Evolutionary conservation across 345 rosid species (phyloP).

Genomic region (Anastatica hierochuntica): DNA sequence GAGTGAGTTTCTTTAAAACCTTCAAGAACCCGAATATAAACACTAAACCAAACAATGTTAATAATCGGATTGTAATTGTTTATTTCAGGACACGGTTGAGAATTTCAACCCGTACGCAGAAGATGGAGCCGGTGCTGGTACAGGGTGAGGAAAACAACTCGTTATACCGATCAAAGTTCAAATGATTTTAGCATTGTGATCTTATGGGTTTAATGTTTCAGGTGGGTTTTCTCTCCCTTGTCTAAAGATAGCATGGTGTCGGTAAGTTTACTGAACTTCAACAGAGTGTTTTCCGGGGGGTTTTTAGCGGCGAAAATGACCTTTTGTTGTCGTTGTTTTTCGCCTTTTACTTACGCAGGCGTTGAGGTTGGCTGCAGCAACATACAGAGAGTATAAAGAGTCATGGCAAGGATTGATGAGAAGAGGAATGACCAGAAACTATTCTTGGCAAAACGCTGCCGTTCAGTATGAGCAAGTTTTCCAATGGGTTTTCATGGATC

Average conservation of each 20-base stretch:
- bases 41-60: too few relatives aligned
- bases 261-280: too few relatives aligned
- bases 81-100: slow-evolving; percentile 82
- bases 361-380: slow-evolving; percentile 46
- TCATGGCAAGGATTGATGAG: slow-evolving; percentile 77
- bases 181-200: not conserved
- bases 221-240: slow-evolving; percentile 86
- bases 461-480: slow-evolving; percentile 76
- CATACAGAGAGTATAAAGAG: slow-evolving; percentile 59
- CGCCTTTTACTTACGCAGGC: too few relatives aligned
- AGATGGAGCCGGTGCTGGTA: slow-evolving; percentile 63
- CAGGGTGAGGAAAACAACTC: slow-evolving; percentile 45
- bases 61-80: not conserved
- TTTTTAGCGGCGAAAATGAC: too few relatives aligned
- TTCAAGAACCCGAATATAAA: too few relatives aligned
- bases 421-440: slow-evolving; percentile 63
- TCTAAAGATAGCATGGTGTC: slow-evolving; percentile 61
- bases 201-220: slow-evolving; percentile 21
- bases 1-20: slow-evolving; percentile 38
- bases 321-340: not conserved
- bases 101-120: slow-evolving; percentile 63
- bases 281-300: too few relatives aligned
- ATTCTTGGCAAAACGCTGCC: slow-evolving; percentile 86
- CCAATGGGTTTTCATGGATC: slow-evolving; percentile 70
- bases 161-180: not conserved